phyloP scores from a whole-genome alignment of 305 asterid species.

The Fraxinus sp. region DNA sequence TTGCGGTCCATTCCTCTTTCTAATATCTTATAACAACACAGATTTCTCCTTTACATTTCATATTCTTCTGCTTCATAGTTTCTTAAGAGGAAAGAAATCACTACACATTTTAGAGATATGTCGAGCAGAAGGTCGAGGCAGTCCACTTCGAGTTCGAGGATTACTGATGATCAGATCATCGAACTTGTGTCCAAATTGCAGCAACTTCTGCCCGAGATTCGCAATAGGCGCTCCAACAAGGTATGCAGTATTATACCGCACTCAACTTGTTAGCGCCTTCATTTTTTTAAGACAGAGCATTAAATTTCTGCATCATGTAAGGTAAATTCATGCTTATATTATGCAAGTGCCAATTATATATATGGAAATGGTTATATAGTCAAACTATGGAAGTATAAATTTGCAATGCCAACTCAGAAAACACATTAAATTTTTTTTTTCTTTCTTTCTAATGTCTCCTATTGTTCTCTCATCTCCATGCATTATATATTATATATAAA shows the following conservation, averaged over 20 bases:
- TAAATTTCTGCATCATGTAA: background rate
- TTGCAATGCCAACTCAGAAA: background rate
- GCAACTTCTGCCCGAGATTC: constrained; percentile 85
- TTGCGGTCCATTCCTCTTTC: constrained; percentile 51
- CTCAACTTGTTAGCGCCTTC: background rate
- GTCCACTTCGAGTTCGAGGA: constrained; percentile 50
- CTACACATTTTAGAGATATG: constrained; percentile 36
- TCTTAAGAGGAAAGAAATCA: background rate
- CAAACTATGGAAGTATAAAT: background rate
- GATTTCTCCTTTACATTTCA: constrained; percentile 21
- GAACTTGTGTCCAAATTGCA: constrained; percentile 81
- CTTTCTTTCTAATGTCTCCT: background rate
- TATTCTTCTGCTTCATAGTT: constrained; percentile 11
- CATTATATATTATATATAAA: background rate
- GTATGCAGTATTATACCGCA: constrained; percentile 23
- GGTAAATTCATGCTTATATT: background rate
- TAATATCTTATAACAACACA: constrained; percentile 34
- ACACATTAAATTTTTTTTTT: background rate
- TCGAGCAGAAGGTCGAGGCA: constrained; percentile 86
- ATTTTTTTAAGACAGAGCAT: background rate
- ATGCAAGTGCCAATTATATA: background rate
- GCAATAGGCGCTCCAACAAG: constrained; percentile 69
- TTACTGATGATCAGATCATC: constrained; percentile 75
- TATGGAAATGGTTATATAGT: background rate
- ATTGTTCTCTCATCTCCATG: background rate